Base-by-base conservation (phyloP, 2,329 filamentous ascomycete genomes). In the Amauroascus niger region DNA sequence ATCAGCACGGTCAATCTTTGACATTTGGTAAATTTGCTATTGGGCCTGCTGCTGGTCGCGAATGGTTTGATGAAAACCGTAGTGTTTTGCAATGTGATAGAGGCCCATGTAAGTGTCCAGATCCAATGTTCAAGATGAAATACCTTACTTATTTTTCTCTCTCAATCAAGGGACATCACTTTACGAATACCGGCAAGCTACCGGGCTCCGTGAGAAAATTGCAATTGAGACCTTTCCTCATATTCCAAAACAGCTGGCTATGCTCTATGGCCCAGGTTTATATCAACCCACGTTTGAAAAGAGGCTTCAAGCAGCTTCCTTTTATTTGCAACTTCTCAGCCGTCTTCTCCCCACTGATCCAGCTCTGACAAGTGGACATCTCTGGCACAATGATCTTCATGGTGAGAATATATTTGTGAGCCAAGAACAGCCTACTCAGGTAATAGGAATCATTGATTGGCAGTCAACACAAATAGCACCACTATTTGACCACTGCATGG, bases 401-500 rank as follows among this genome's bases (percentile, higher is more conserved):
- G 56, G 61, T 57, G 61, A 64, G 20, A 67, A 66, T 54, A 55
- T 68, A 49, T 69, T 67, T 26, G 60, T 68, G 28, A 65, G 68
- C 55, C 63, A 62, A 18, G 11, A 60, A 6, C 58, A 61, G 1
- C 58, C 51, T 52, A 9, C 4, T 4, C 59, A 54, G 4, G 63
- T 67, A 20, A 60, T 61, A 3, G 58, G 61, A 9, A 65, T 68
- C 6, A 65, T 68, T 24, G 63, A 67, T 56, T 67, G 64, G 65
- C 63, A 68, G 53, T 63, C 61, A 22, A 59, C 57, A 18, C 63
- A 66, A 37, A 53, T 66, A 45, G 61, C 62, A 1, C 64, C 65
- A 0, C 60, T 67, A 28, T 63, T 65, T 45, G 61, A 62, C 50
- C 62, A 67, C 6, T 59, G 55, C 51, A 58, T 58, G 32, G 59